Conservation (phyloP, 768 basidiomycete species). For the Xerocomus spinulosus region DNA sequence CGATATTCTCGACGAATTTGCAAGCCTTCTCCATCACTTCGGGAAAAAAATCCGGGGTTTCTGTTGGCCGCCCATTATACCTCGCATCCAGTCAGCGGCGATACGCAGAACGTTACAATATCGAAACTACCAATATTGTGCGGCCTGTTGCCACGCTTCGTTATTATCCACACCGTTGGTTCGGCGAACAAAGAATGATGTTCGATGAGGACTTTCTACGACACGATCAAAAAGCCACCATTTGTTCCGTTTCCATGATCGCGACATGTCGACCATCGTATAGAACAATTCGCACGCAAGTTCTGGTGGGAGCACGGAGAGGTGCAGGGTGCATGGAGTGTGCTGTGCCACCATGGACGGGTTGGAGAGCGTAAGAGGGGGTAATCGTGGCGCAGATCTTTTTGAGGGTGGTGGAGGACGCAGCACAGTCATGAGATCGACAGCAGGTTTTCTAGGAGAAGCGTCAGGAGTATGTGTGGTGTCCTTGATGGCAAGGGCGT, state of each 20-base stretch:
- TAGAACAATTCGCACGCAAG: constrained; percentile 75
- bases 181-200: constrained; percentile 66
- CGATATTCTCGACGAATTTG: constrained; percentile 58
- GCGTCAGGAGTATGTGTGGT: constrained; percentile 7
- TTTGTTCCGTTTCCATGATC: constrained; percentile 63
- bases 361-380: constrained; percentile 60
- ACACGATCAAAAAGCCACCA: constrained; percentile 84
- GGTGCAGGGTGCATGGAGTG: constrained; percentile 73
- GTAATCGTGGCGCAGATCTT: constrained; percentile 33
- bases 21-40: constrained; percentile 78
- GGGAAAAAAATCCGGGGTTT: constrained; percentile 54
- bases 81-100: constrained; percentile 34
- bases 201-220: constrained; percentile 82
- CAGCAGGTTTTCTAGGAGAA: constrained; percentile 29
- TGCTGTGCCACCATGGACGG: constrained; percentile 62
- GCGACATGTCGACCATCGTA: constrained; percentile 59
- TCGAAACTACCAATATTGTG: constrained; percentile 61
- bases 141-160: constrained; percentile 63
- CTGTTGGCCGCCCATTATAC: constrained; percentile 73
- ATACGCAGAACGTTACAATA: neutral
- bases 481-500: constrained; percentile 14
- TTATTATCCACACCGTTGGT: constrained; percentile 41
- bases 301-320: constrained; percentile 63
- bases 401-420: constrained; percentile 43
- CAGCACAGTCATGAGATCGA: constrained; percentile 55